A percentile compares a stretch with the other conserved stretches of the same genome.
These are phyloP conservation scores for Solanum rostratum DNA, from an alignment of 257 asterid genomes.

Conservation along the genomic window DNA sequence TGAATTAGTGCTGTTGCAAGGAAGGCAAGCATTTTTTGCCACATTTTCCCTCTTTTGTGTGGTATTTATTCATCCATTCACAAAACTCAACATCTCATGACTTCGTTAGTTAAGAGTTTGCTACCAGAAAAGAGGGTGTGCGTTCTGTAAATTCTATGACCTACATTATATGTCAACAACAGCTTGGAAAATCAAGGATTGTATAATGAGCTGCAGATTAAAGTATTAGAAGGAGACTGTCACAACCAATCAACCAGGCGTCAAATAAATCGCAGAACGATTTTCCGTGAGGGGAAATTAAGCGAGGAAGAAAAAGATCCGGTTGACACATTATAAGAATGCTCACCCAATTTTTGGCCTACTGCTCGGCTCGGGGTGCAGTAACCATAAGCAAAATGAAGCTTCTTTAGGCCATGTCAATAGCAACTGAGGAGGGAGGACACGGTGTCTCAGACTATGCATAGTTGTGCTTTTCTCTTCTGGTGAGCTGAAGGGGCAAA, in stretches of 20 bases:
- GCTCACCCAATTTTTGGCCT: slow-evolving; percentile 76
- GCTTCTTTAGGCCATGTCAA: slow-evolving; percentile 98
- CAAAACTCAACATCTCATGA: neutral
- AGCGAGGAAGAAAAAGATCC: neutral
- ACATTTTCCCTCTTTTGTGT: neutral
- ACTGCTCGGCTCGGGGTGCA: slow-evolving; percentile 81
- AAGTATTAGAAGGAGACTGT: neutral
- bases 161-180: neutral
- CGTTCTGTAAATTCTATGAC: neutral
- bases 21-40: neutral
- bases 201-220: neutral
- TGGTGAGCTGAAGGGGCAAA: slow-evolving; percentile 52
- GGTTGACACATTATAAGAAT: neutral
- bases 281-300: neutral
- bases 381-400: slow-evolving; percentile 89
- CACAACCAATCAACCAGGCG: neutral
- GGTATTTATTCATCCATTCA: neutral
- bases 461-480: slow-evolving; percentile 73
- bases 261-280: neutral
- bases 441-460: slow-evolving; percentile 82
- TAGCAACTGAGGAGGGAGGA: slow-evolving; percentile 89
- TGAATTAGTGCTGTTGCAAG: neutral
- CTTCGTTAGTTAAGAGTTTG: neutral
- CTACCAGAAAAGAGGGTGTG: neutral
- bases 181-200: neutral